A percentile compares a stretch with the other conserved stretches of the same genome.
phyloP scores from a whole-genome alignment of 352 stramenopile genomes.

The Phytophthora citricola region DNA sequence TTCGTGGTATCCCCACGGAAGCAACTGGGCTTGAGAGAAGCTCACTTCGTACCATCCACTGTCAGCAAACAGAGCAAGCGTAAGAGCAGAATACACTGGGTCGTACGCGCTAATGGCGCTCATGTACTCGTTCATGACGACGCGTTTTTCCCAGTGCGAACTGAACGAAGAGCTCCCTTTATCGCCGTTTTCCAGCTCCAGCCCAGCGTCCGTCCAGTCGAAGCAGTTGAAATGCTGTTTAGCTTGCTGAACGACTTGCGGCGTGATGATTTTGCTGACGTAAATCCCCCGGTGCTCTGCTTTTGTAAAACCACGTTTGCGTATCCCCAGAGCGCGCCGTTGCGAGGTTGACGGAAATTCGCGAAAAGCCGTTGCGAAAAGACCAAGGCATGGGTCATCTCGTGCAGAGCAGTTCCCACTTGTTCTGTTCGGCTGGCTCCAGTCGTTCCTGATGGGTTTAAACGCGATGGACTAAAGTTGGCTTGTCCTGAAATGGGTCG shows the following conservation, averaged over 20 bases:
- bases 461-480: conserved; percentile 74
- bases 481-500: conserved; percentile 82
- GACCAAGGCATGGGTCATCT: conserved; percentile 86
- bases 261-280: conserved; percentile 81
- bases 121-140: conserved; percentile 89
- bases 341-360: conserved; percentile 70
- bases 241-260: conserved; percentile 62
- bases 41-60: conserved; percentile 83
- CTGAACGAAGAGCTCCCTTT: conserved; percentile 65
- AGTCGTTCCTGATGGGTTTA: conserved; percentile 52
- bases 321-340: conserved; percentile 65
- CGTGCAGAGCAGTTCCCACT: conserved; percentile 77
- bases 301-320: conserved; percentile 68
- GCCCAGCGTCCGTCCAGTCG: conserved; percentile 62
- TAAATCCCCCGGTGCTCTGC: conserved; percentile 48
- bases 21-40: conserved; percentile 60
- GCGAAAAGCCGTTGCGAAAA: conserved; percentile 72
- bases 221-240: conserved; percentile 85
- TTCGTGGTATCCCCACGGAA: conserved; percentile 80
- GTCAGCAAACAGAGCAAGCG: conserved; percentile 81
- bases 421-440: conserved; percentile 60
- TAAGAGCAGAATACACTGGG: conserved; percentile 75
- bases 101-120: conserved; percentile 79
- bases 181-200: conserved; percentile 80
- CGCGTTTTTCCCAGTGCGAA: conserved; percentile 86